Base-by-base conservation (phyloP, 805 yeast species). In the Pichia cephalocereana region DNA sequence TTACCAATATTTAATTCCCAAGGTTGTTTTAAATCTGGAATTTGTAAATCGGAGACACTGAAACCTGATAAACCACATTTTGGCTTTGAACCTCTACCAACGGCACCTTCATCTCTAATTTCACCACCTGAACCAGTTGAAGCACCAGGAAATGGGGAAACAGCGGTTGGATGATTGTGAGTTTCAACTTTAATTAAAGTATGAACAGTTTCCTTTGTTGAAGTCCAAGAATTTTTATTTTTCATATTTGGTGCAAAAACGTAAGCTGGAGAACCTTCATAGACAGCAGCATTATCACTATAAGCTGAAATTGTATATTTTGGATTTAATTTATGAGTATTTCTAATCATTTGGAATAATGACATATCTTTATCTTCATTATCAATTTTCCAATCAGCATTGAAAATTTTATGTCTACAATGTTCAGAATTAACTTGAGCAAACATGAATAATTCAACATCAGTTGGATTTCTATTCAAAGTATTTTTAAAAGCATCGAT, bases 71-170 rank as follows among this genome's bases (percentile, higher is more conserved):
- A 74, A 47, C 99, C 99, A 62, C 97, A 96, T 70, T 93, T 91
- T 41, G 98, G 80, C 67, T 88, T 88, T 27, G 98, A 91, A 42
- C 99, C 99, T 66, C 97, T 81, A 54, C 99, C 99, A 27, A 93
- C 96, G 31, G 99, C 99, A 70, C 97, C 99, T 71, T 93, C 99
- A 68, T 93, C 99, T 76, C 99, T 86, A 61, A 93, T 93, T 70
- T 93, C 99, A 72, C 99, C 99, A 66, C 99, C 99, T 11, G 98
- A 90, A 54, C 99, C 99, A 14, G 99, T 93, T 40, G 99, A 96
- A 32, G 99, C 99, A 67, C 99, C 99, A 4, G 99, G 90, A 70
- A 88, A 93, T 39, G 99, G 99, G 26, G 98, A 91, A 6, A 93
- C 97, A 1, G 99, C 99, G 27, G 99, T 93, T 47, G 99, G 99